These are phyloP conservation scores for Teratosphaeria pseudoeucalypti DNA, from an alignment of 2,329 filamentous ascomycete genomes.

Conservation along the genomic window DNA sequence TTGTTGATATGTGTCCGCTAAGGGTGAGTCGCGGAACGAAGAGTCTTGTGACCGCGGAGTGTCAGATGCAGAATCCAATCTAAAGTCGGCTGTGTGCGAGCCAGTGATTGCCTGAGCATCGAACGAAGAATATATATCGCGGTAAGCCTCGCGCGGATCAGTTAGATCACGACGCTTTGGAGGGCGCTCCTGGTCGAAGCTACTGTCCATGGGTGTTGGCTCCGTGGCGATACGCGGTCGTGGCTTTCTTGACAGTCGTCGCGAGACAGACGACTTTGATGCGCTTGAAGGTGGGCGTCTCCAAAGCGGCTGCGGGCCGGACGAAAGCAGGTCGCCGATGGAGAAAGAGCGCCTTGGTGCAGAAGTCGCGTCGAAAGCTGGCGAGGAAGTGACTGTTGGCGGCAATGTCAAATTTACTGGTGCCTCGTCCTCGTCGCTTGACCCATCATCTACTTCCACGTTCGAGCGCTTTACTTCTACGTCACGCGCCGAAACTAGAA, in stretches of 20 bases:
- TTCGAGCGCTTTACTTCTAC: conserved; percentile 9
- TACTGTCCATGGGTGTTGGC: conserved; percentile 29
- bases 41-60: conserved; percentile 10
- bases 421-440: conserved; percentile 9
- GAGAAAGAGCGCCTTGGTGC: conserved; percentile 41
- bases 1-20: conserved; percentile 5
- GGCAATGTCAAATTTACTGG: conserved; percentile 9
- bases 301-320: conserved; percentile 26
- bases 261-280: conserved; percentile 17
- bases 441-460: conserved; percentile 19
- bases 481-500: conserved; percentile 22
- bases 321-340: conserved; percentile 34
- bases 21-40: conserved; percentile 6
- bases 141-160: conserved; percentile 11
- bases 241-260: conserved; percentile 18
- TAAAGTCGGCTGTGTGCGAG: conserved; percentile 11
- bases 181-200: conserved; percentile 25
- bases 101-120: conserved; percentile 8
- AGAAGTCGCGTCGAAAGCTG: conserved; percentile 17
- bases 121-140: conserved; percentile 18
- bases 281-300: conserved; percentile 28
- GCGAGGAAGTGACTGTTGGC: conserved; percentile 15
- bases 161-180: conserved; percentile 29
- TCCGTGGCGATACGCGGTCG: conserved; percentile 19
- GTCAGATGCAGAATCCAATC: conserved; percentile 13